Conservation (phyloP, 805 yeast species). For the Debaryomyces hansenii region DNA sequence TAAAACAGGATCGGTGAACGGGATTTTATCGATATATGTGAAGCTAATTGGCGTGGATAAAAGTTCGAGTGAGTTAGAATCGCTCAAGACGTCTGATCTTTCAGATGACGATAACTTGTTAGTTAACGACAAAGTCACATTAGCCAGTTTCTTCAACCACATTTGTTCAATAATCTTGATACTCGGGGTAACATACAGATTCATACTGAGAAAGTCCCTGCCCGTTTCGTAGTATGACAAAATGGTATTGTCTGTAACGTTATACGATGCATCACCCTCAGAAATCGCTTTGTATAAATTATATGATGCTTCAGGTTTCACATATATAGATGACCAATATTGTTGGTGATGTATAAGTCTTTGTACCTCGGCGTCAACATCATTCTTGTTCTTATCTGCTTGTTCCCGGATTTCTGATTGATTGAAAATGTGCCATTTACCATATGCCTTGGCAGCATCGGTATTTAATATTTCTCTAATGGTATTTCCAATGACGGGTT, state of each 20-base stretch:
- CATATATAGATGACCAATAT: constrained; percentile 65
- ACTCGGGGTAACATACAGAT: constrained; percentile 40
- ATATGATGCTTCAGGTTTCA: constrained; percentile 47
- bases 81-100: constrained; percentile 12
- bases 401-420: constrained; percentile 22
- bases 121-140: constrained; percentile 21
- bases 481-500: constrained; percentile 53
- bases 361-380: constrained; percentile 38
- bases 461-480: constrained; percentile 26
- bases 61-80: constrained; percentile 15
- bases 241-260: constrained; percentile 30
- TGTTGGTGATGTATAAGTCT: constrained; percentile 51
- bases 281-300: constrained; percentile 41
- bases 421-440: constrained; percentile 39
- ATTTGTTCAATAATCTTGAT: constrained; percentile 34
- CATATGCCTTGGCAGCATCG: constrained; percentile 20
- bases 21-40: constrained; percentile 46
- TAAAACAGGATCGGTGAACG: constrained; percentile 49
- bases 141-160: constrained; percentile 26
- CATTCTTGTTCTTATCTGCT: constrained; percentile 27
- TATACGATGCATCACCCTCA: constrained; percentile 27
- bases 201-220: constrained; percentile 56
- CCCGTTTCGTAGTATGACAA: constrained; percentile 59
- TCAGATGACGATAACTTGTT: constrained; percentile 8
- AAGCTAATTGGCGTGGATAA: constrained; percentile 37